Conservation (phyloP, 2,329 filamentous ascomycete species). For the Diaporthe batatas region DNA sequence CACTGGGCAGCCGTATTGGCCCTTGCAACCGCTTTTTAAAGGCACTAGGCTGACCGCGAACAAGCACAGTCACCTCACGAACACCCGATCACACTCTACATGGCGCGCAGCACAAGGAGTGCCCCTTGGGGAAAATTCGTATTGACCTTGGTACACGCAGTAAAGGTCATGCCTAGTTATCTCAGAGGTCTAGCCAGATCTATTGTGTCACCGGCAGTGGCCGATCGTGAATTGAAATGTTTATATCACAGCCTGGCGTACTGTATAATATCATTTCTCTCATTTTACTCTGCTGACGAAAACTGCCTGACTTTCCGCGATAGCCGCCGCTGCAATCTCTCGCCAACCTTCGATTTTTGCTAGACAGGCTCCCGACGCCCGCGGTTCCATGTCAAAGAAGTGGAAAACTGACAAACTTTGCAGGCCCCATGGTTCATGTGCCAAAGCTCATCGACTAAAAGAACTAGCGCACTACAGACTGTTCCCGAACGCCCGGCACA, state of each 20-base stretch:
- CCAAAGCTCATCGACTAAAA: slow-evolving; percentile 24
- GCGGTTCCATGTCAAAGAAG: neutral
- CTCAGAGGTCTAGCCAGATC: neutral
- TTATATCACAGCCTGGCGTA: too few relatives aligned
- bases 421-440: neutral
- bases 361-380: neutral
- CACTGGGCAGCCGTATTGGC: neutral
- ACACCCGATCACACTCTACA: too few relatives aligned
- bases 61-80: neutral
- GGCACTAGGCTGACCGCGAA: neutral
- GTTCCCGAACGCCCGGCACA: slow-evolving; percentile 20
- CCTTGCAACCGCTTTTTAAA: neutral
- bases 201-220: neutral
- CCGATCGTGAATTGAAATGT: too few relatives aligned
- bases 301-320: neutral
- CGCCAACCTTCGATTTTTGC: neutral
- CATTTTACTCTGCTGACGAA: neutral
- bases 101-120: neutral
- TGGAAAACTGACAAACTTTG: neutral
- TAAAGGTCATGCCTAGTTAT: neutral
- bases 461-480: neutral
- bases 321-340: neutral
- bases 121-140: neutral
- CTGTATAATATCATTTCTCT: too few relatives aligned
- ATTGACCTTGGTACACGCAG: neutral